Evolutionary conservation across 257 asterid genomes (phyloP), one percentile per base, ranked within the genome.

Genomic region (Jacaranda mimosifolia): DNA sequence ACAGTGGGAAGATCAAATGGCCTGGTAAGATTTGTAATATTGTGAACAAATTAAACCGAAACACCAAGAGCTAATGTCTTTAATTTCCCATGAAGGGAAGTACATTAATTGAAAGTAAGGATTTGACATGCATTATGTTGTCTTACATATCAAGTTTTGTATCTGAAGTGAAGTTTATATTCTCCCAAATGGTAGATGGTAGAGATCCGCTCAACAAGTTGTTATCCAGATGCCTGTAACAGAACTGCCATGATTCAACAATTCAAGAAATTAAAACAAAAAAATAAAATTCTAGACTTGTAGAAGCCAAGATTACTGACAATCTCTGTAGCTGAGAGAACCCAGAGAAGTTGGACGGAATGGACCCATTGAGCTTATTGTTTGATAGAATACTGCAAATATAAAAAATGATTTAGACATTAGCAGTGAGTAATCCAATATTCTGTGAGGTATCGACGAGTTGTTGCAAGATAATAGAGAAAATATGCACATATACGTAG

Each of bases 181-280:
- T 81, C 69, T 85, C 78, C 92, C 92, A 88, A 79, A 88, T 83
- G 77, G 58, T 83, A 14, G 90, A 78, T 59, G 92, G 92, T 63
- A 88, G 85, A 26, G 64, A 84, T 71, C 92, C 92, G 19, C 88
- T 88, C 83, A 88, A 70, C 46, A 35, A 35, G 68, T 88, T 88
- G 79, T 83, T 75, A 39, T 79, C 63, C 71, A 88, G 79, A 74
- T 72, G 19, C 85, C 92, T 88, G 42, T 35, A 35, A 76, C 5
- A 43, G 70, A 62, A 77, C n/a, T 3, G 56, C 43, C 76, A 65
- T 19, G 71, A 64, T 81, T 69, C 4, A 43, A 53, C 35, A 38
- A 66, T 26, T 14, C 5, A 67, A 67, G 72, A 52, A 32, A 60
- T 39, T 35, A 15, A 15, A 63, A 65, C 36, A 9, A 39, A 17